Evolutionary conservation across 345 rosid species (phyloP), one percentile per base, ranked within the genome.

Genomic region (Hevea brasiliensis): DNA sequence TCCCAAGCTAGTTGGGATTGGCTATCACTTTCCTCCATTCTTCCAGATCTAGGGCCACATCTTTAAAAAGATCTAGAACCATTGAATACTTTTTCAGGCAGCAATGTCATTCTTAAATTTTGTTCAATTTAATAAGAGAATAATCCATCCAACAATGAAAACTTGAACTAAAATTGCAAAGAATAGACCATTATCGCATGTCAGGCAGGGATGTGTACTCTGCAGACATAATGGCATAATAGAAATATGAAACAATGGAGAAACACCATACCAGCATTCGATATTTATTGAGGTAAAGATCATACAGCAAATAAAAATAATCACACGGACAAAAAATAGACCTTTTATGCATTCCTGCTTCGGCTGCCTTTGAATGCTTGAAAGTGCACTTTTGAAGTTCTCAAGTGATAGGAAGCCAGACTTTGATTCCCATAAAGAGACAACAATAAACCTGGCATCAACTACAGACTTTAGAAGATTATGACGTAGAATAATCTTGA

Each of bases 331-430:
- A 61, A 14, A 14, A 48, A 35, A 32, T 72, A 51, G 70, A 89
- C 98, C 98, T 87, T 75, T 89, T 78, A 90, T 77, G 73, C 87
- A 81, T 88, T 92, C 98, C 81, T 84, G 80, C 83, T 94, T 89
- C 40, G 92, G 91, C 74, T 90, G 90, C 81, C 92, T 86, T 74
- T 86, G 91, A 74, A 83, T 80, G 70, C 84, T 82, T 45, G 87
- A 80, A 76, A 87, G 84, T 79, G 97, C 97, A 79, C 79, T 70
- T 82, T 85, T 90, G 81, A 92, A 89, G 79, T 89, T 92, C 81
- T 89, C 95, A 54, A 92, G 79, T 29, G 97, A 86, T 44, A 88
- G 84, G 82, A 88, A 81, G 68, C 92, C 94, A 61, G 77, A 80
- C 73, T 87, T 86, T 86, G 83, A 2, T 68, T 89, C 89, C 87